Evolutionary conservation across 257 asterid species (phyloP).

Genomic region (Craterostigma plantagineum): DNA sequence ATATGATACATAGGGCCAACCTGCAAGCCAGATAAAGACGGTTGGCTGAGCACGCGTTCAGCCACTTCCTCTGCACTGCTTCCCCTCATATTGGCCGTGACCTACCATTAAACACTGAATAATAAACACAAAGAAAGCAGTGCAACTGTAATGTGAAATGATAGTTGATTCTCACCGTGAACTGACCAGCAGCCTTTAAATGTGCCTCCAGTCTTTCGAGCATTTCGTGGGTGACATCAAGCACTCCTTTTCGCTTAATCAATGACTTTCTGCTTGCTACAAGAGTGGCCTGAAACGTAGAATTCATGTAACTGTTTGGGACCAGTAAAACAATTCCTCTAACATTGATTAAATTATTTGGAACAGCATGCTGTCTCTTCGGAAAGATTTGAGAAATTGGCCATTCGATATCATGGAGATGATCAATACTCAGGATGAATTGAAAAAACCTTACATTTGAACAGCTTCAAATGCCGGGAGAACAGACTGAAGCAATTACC

Average conservation of each 20-base stretch:
- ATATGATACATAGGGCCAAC: constrained; percentile 14
- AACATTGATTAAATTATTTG: background rate
- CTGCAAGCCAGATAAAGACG: constrained; percentile 87
- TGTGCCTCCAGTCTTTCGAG: constrained; percentile 97
- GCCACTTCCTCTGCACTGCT: constrained; percentile 91
- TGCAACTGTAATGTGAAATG: constrained; percentile 1
- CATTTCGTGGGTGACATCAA: constrained; percentile 81
- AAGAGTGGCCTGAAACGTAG: constrained; percentile 57
- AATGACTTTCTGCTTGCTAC: constrained; percentile 84
- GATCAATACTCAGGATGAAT: too few species aligned
- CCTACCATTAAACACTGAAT: constrained; percentile 25
- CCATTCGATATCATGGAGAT: background rate
- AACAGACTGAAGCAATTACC: constrained; percentile 23
- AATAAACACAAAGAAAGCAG: constrained; percentile 7
- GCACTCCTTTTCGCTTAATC: constrained; percentile 60
- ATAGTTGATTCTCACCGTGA: constrained; percentile 40
- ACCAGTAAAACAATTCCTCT: too few species aligned
- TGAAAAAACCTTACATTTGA: too few species aligned
- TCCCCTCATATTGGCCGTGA: constrained; percentile 95
- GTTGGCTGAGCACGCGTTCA: constrained; percentile 59
- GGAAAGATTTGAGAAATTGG: background rate
- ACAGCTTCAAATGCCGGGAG: background rate
- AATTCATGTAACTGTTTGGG: background rate
- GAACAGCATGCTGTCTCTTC: background rate
- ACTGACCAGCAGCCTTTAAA: constrained; percentile 69